Percentiles rank a stretch among this genome's conserved stretches.
Conservation (phyloP, 2,329 filamentous ascomycete species). For the Cladophialophora chaetospira region DNA sequence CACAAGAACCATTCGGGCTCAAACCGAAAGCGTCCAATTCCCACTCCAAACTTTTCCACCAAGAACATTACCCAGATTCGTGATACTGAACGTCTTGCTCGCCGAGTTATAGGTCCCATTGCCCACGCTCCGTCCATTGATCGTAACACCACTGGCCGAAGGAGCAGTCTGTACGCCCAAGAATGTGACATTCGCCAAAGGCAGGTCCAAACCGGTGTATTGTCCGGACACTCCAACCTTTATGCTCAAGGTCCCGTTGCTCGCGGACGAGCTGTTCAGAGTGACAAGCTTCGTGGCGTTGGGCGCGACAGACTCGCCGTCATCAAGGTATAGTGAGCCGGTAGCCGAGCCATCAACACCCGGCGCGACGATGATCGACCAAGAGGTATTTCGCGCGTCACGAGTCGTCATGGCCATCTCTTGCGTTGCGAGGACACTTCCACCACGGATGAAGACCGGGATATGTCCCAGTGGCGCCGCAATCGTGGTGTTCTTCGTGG, state of each 20-base stretch:
- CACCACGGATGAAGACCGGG: slow-evolving; percentile 70
- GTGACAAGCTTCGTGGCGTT: slow-evolving; percentile 57
- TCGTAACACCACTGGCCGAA: slow-evolving; percentile 46
- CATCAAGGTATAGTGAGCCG: slow-evolving; percentile 71
- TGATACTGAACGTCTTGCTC: slow-evolving; percentile 54
- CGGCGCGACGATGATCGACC: slow-evolving; percentile 67
- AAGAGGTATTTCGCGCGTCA: slow-evolving; percentile 64
- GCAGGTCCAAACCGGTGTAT: slow-evolving; percentile 57
- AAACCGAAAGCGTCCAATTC: slow-evolving; percentile 56
- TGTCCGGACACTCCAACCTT: slow-evolving; percentile 53
- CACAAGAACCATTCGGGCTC: not conserved
- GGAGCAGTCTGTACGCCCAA: slow-evolving; percentile 55
- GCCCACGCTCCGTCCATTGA: slow-evolving; percentile 54
- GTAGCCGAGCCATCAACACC: slow-evolving; percentile 56
- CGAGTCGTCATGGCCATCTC: slow-evolving; percentile 68
- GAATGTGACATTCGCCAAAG: slow-evolving; percentile 64
- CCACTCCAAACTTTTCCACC: slow-evolving; percentile 58
- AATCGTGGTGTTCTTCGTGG: slow-evolving; percentile 58
- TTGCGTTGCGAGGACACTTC: slow-evolving; percentile 67
- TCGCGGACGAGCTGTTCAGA: slow-evolving; percentile 35
- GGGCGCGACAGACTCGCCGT: slow-evolving; percentile 67
- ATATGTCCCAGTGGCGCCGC: slow-evolving; percentile 67
- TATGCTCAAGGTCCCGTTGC: slow-evolving; percentile 44
- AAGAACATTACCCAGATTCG: slow-evolving; percentile 53
- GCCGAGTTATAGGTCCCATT: slow-evolving; percentile 49